Evolutionary conservation across 805 yeast genomes (phyloP).

Genomic region (Metschnikowia bowlesiae): DNA sequence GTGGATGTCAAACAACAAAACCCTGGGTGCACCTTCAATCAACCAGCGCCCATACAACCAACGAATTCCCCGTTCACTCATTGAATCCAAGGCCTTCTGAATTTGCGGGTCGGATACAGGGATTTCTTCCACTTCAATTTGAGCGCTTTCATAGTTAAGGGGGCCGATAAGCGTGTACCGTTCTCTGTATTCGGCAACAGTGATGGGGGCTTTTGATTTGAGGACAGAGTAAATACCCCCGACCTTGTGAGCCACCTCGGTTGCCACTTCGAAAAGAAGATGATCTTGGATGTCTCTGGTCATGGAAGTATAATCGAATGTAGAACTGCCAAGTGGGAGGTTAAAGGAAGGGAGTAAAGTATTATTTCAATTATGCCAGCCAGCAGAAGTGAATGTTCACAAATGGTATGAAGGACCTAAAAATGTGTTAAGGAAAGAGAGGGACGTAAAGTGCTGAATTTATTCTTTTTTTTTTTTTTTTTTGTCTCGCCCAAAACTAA

Average conservation of each 20-base stretch:
- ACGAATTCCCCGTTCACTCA: slow-evolving; percentile 76
- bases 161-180: slow-evolving; percentile 88
- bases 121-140: slow-evolving; percentile 76
- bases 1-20: slow-evolving; percentile 77
- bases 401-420: background rate
- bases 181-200: slow-evolving; percentile 87
- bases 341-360: background rate
- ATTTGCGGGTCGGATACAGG: slow-evolving; percentile 53
- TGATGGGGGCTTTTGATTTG: slow-evolving; percentile 94
- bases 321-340: background rate
- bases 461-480: slow-evolving; percentile 2
- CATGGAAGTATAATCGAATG: slow-evolving; percentile 33
- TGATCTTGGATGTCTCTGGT: slow-evolving; percentile 84
- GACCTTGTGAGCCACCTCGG: slow-evolving; percentile 96
- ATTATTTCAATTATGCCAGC: background rate
- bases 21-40: slow-evolving; percentile 96
- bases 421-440: background rate
- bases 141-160: slow-evolving; percentile 65
- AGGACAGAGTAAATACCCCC: slow-evolving; percentile 97
- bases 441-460: slow-evolving; percentile 1
- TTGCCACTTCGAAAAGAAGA: slow-evolving; percentile 87
- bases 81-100: slow-evolving; percentile 63
- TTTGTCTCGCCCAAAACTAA: slow-evolving; percentile 3
- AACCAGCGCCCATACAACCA: slow-evolving; percentile 94
- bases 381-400: slow-evolving; percentile 1